Base-by-base conservation (phyloP, 192 early-diverging fungal genomes). In the Coemansia sp. region DNA sequence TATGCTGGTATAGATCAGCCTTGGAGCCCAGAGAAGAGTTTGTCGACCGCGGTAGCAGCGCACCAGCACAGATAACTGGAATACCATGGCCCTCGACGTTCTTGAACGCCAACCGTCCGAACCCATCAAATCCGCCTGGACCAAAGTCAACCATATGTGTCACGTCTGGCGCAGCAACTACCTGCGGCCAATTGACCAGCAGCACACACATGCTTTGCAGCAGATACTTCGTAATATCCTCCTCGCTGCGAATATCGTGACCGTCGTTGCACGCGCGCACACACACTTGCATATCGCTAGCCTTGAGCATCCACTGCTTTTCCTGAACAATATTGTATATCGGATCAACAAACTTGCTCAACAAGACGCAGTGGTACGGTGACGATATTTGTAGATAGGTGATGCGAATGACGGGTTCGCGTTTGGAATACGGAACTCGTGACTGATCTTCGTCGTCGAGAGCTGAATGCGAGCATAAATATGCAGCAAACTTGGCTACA, bases 101-200 rank as follows among this genome's bases (percentile, higher is more conserved):
- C 50, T 90, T 87, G 78, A 88, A 82, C 17, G 93, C 93, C 61
- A 95, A 73, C 47, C 82, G 72, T 32, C 93, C 94, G 67, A 98
- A 90, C 12, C 94, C 94, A 3, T 86, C 86, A 8, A 89, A 64
- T 10, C 92, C 91, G 32, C 92, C 93, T 0, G 94, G 92, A 14
- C 96, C 94, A 82, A 96, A 98, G 77, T 98, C 96, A 24, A 98
- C 84, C 17, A 96, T 86, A 76, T 98, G 96, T 11, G 94, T 93
- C 64, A 86, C 81, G 9, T 24, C 83, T 8, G 76, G 54, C 35
- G 70, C 72, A 21, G 75, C 80, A n/a, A 85, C 79, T 12, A 84
- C 71, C 64, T 35, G 76, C 69, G 78, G 90, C 94, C 65, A 90
- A 72, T 71, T 83, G 59, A 69, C 89, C 0, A 62, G 70, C 79